Evolutionary conservation across 768 basidiomycete genomes (phyloP).

Genomic region (Panaeolus papilionaceus): DNA sequence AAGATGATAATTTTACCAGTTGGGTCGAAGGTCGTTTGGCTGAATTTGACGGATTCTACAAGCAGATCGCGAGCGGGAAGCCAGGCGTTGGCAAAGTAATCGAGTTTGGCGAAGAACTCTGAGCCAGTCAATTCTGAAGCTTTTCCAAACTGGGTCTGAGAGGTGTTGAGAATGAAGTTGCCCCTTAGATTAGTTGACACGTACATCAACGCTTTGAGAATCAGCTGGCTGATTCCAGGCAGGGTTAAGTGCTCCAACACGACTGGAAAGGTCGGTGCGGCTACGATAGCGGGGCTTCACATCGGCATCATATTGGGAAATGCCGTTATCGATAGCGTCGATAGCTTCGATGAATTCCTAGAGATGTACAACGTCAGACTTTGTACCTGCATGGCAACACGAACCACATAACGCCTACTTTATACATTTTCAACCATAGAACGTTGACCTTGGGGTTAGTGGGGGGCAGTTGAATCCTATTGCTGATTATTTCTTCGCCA

Average conservation of each 20-base stretch:
- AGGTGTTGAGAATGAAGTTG: conserved; percentile 4
- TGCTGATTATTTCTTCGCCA: conserved; percentile 84
- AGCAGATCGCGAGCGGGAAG: conserved; percentile 89
- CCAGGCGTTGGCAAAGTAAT: conserved; percentile 91
- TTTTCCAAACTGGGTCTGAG: conserved; percentile 71
- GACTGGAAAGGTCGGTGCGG: conserved; percentile 83
- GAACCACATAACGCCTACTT: conserved; percentile 44
- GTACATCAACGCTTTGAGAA: conserved; percentile 73
- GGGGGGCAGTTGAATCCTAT: conserved; percentile 51
- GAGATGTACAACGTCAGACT: conserved; percentile 10
- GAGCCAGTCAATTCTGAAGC: conserved; percentile 85
- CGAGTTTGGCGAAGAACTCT: conserved; percentile 82
- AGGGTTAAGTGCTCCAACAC: conserved; percentile 87
- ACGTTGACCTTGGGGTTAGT: conserved; percentile 70
- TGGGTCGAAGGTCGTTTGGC: conserved; percentile 65
- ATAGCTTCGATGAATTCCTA: conserved; percentile 95
- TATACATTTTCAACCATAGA: conserved; percentile 92
- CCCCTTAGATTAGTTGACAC: conserved; percentile 32
- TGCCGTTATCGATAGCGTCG: conserved; percentile 95
- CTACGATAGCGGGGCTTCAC: conserved; percentile 74
- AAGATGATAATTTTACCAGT: conserved; percentile 83
- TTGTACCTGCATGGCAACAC: background rate
- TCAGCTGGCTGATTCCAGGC: conserved; percentile 87
- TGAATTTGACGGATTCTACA: conserved; percentile 55
- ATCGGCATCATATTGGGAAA: conserved; percentile 77